Conservation (phyloP, 768 basidiomycete genomes). For the Lentinula sp. region DNA sequence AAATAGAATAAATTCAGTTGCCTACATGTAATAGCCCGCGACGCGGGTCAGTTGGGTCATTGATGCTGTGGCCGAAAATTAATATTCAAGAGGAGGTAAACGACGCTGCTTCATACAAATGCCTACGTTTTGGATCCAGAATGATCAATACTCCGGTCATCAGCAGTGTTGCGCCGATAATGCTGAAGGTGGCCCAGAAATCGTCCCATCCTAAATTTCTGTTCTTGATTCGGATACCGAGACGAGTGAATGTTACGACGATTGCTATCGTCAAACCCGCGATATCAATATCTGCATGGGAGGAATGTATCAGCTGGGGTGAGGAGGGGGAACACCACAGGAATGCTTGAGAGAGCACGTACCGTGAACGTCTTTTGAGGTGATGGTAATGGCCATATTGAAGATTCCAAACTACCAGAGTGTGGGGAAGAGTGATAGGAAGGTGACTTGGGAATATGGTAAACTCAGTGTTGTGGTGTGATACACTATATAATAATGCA, state of each 20-base stretch:
- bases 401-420: neutral
- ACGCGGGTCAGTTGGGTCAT: neutral
- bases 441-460: neutral
- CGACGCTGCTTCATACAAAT: neutral
- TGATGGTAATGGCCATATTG: neutral
- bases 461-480: neutral
- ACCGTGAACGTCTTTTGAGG: neutral
- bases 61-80: neutral
- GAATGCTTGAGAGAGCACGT: neutral
- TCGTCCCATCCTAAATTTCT: slow-evolving; percentile 2
- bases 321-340: neutral
- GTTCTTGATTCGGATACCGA: neutral
- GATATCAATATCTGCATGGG: neutral
- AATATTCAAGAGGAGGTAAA: neutral
- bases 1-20: neutral
- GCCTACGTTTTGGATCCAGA: neutral
- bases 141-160: slow-evolving; percentile 1
- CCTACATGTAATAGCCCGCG: neutral
- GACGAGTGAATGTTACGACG: neutral
- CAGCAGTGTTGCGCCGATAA: neutral
- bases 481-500: too few species aligned
- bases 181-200: neutral
- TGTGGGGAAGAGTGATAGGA: neutral
- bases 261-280: slow-evolving; percentile 1
- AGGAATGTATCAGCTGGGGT: too few species aligned